A percentile compares a stretch with the other conserved stretches of the same genome.
phyloP scores from a whole-genome alignment of 805 yeast species.

The Spathaspora girioi region DNA sequence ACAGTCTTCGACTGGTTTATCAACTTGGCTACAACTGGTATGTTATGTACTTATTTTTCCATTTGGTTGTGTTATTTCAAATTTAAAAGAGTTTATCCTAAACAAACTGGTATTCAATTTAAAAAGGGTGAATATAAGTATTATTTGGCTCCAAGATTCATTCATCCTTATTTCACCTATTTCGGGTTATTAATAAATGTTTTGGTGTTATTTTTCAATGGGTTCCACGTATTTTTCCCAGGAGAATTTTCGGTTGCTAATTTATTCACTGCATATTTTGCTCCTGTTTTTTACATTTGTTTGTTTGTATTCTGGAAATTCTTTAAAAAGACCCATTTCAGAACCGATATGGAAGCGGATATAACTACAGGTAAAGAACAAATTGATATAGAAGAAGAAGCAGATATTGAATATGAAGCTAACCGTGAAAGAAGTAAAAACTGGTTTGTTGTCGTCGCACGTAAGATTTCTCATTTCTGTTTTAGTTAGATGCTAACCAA shows the following conservation, averaged over 20 bases:
- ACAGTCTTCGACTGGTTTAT: conserved; percentile 35
- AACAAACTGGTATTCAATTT: conserved; percentile 19
- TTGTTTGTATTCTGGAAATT: conserved; percentile 31
- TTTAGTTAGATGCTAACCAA: neutral
- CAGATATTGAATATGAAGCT: conserved; percentile 18
- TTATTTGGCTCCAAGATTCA: conserved; percentile 18
- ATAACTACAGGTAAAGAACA: conserved; percentile 29
- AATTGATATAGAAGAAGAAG: conserved; percentile 33
- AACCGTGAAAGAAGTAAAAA: conserved; percentile 19
- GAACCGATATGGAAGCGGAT: conserved; percentile 30
- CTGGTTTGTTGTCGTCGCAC: conserved; percentile 12
- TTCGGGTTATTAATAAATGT: conserved; percentile 20
- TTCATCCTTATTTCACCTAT: conserved; percentile 24
- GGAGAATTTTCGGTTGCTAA: conserved; percentile 30
- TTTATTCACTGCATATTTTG: conserved; percentile 36
- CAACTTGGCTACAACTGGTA: conserved; percentile 33
- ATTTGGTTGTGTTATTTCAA: conserved; percentile 31
- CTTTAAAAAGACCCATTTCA: conserved; percentile 25
- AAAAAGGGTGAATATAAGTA: conserved; percentile 12
- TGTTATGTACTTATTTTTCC: conserved; percentile 26
- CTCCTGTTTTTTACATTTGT: conserved; percentile 26
- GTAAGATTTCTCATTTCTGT: neutral
- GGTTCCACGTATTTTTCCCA: conserved; percentile 40
- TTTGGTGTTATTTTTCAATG: conserved; percentile 33
- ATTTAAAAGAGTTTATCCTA: conserved; percentile 24